Percentiles rank a stretch among this genome's conserved stretches.
These are phyloP conservation scores for Saccharomycopsis fermentans DNA, from an alignment of 805 yeast species.

Conservation along the genomic window DNA sequence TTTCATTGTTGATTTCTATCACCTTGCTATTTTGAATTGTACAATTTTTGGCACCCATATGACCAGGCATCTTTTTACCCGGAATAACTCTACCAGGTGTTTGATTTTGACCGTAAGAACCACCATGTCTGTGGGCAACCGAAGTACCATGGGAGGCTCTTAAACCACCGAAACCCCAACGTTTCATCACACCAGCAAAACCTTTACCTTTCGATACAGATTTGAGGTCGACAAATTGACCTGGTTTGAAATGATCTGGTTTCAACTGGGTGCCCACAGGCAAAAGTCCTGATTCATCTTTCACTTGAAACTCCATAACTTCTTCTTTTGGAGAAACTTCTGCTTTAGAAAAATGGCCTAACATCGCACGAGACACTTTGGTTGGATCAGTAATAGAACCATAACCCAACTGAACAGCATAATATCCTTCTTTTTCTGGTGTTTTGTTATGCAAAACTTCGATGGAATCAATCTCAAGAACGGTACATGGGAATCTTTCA, in stretches of 20 bases:
- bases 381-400: conserved; percentile 50
- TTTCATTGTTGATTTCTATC: conserved; percentile 68
- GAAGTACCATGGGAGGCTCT: conserved; percentile 95
- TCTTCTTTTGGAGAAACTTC: conserved; percentile 73
- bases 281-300: conserved; percentile 51
- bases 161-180: conserved; percentile 82
- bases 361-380: conserved; percentile 52
- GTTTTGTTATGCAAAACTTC: conserved; percentile 77
- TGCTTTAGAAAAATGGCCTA: conserved; percentile 73
- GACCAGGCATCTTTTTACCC: conserved; percentile 97
- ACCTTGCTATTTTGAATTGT: conserved; percentile 73
- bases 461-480: conserved; percentile 75
- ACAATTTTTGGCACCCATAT: conserved; percentile 71
- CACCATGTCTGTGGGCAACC: conserved; percentile 85
- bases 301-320: conserved; percentile 71
- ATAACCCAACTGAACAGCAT: conserved; percentile 80
- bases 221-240: conserved; percentile 75
- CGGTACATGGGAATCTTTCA: conserved; percentile 68
- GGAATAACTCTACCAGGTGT: conserved; percentile 95
- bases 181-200: conserved; percentile 95
- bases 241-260: conserved; percentile 77
- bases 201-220: conserved; percentile 90
- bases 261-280: conserved; percentile 69
- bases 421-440: conserved; percentile 63
- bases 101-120: conserved; percentile 93